Evolutionary conservation across 2,329 filamentous ascomycete genomes (phyloP), one percentile per base, ranked within the genome.

Genomic region (Daldinia eschscholtzii): DNA sequence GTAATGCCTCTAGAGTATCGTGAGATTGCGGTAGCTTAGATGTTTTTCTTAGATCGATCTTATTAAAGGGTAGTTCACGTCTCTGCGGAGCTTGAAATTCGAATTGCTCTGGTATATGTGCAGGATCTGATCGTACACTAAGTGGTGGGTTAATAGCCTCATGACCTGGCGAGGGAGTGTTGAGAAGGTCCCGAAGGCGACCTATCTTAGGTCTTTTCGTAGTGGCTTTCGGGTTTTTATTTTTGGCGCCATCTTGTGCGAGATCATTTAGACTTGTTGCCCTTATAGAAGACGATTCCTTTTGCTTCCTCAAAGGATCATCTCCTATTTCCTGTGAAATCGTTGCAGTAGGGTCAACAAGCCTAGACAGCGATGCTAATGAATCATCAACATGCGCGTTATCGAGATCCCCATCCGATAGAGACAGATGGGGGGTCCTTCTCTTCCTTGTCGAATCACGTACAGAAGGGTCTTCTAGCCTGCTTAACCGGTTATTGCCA

Each of bases 51-150:
- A 58, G 46, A 4, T 59, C 61, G 23, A 70, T 59, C 56, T 79
- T 81, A 5, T 73, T 77, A 50, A 82, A 84, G 0, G 83, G 83
- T 23, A 85, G 77, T 42, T 80, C 77, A 64, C 83, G 81, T 42
- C 76, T 79, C 30, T 80, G 80, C 13, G 83, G 79, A 15, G 74
- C 60, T 12, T 79, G 71, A 1, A 77, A 75, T 30, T 77, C 72
- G 3, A 39, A 74, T 35, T 4, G 74, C 70, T 57, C 52, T n/a
- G 66, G 64, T 39, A 46, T 44, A n/a, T 60, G 30, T 7, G 18
- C 44, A 9, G 58, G 52, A 42, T 70, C 60, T 23, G 48, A 18
- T 28, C 56, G 61, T 23, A 7, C 9, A 7, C 12, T 33, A n/a
- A 57, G 30, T 6, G 57, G 53, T 18, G 30, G 53, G 23, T 50